phyloP scores from a whole-genome alignment of 75 land plant species.

The Larix kaempferi region DNA sequence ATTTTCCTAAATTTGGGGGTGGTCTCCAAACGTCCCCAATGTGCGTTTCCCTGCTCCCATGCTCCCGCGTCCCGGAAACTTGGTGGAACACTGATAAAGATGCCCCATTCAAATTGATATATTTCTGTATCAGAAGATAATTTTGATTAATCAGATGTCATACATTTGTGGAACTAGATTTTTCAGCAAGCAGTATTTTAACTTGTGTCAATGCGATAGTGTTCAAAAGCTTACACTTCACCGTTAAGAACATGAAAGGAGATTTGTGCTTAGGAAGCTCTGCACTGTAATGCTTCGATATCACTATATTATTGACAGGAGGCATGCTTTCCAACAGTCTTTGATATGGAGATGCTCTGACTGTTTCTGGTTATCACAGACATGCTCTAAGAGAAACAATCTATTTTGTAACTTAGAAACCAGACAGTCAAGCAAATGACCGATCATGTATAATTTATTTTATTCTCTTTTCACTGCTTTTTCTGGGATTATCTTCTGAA shows the following conservation, averaged over 20 bases:
- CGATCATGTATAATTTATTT: neutral
- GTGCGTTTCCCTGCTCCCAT: no score
- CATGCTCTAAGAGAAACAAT: neutral
- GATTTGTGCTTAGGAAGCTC: no score
- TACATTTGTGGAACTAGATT: neutral
- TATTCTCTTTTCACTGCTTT: neutral
- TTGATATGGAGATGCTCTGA: neutral
- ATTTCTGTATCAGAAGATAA: neutral
- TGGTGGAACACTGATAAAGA: no score
- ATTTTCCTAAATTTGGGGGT: no score
- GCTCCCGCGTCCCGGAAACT: no score
- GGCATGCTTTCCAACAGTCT: neutral
- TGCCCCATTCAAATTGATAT: neutral
- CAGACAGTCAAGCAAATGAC: neutral
- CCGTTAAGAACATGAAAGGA: no score
- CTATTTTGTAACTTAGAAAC: neutral
- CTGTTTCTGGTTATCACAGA: neutral
- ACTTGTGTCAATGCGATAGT: neutral
- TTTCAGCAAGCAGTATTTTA: neutral
- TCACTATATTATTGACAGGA: neutral
- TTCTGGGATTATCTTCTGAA: neutral
- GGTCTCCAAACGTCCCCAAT: no score
- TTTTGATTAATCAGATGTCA: neutral
- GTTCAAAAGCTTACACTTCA: neutral
- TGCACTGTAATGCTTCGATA: no score